Evolutionary conservation across 345 rosid genomes (phyloP), one percentile per base, ranked within the genome.

Genomic region (Jatropha curcas): DNA sequence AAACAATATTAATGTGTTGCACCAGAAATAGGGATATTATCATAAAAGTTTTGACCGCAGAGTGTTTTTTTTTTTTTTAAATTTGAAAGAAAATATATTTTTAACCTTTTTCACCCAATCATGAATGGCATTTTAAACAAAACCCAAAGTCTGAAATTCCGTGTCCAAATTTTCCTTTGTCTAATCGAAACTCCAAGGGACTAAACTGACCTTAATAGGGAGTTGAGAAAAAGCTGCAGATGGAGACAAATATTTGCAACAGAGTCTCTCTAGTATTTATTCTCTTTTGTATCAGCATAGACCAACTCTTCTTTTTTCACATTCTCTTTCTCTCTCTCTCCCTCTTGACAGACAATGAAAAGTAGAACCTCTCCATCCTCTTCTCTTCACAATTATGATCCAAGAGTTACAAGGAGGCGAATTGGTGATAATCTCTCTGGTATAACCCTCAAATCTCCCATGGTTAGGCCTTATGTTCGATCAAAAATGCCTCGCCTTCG

Each of bases 401-500:
- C 50, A 50, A 65, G 65, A 65, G n/a, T n/a, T 30, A 31, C 57
- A 4, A 31, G 69, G 66, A 22, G 48, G 67, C 39, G 39, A 16
- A 34, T 14, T 8, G 34, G 7, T 34, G 46, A 45, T 25, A 11
- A 48, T 41, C 66, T 5, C 17, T 11, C 52, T 16, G 74, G 25
- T 13, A 67, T 35, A 27, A 68, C 77, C 73, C 39, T 74, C 67
- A 82, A 66, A 70, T 43, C 76, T 11, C 73, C 80, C 14, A 20
- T 27, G 6, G 86, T 83, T 48, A 77, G 89, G 84, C 84, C 84
- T 71, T 84, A 81, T 70, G 81, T 81, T 45, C 85, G 90, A 58
- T 82, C 92, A 8, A 88, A 80, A 76, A 41, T 76, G 75, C 92
- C 92, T n/a, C 70, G 95, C 33, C 82, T 88, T 41, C 80, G 89